phyloP scores from a whole-genome alignment of 371 early-diverging fungal genomes.

The Haplosporangium sp. region DNA sequence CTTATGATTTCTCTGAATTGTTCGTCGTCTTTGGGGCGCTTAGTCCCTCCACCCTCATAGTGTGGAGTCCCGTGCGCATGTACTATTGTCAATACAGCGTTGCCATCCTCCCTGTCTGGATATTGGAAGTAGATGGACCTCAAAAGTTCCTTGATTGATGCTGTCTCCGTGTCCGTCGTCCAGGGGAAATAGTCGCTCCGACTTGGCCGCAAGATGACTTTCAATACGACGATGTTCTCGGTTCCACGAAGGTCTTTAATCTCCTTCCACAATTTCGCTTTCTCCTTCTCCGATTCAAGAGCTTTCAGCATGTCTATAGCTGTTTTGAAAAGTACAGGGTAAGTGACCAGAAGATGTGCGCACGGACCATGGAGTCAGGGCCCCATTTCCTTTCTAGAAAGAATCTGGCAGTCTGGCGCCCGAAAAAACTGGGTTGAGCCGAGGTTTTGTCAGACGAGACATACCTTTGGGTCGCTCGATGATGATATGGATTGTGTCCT shows the following conservation, averaged over 20 bases:
- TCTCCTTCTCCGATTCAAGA: conserved; percentile 9
- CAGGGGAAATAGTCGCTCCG: conserved; percentile 13
- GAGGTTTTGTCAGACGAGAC: neutral
- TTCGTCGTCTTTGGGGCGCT: conserved; percentile 23
- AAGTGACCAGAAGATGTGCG: neutral
- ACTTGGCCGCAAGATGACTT: conserved; percentile 9
- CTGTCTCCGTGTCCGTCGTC: conserved; percentile 22
- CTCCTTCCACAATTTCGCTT: conserved; percentile 1
- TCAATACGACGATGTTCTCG: conserved; percentile 12
- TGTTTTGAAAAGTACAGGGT: neutral
- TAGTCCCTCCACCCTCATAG: conserved; percentile 22
- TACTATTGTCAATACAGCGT: conserved; percentile 25
- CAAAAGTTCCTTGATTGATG: conserved; percentile 10
- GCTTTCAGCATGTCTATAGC: conserved; percentile 4
- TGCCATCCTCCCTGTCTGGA: conserved; percentile 15
- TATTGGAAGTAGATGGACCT: conserved; percentile 12
- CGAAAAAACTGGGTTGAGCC: neutral
- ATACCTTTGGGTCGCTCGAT: neutral
- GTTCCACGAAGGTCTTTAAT: conserved; percentile 11
- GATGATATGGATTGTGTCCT: conserved; percentile 2
- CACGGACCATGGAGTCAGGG: conserved; percentile 12
- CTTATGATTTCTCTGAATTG: conserved; percentile 22
- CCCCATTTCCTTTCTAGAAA: neutral
- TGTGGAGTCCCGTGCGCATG: conserved; percentile 17
- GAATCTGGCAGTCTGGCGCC: neutral